These are phyloP conservation scores for Jaenimonas drosophilae DNA, from an alignment of 208 protist species.

Conservation along the genomic window DNA sequence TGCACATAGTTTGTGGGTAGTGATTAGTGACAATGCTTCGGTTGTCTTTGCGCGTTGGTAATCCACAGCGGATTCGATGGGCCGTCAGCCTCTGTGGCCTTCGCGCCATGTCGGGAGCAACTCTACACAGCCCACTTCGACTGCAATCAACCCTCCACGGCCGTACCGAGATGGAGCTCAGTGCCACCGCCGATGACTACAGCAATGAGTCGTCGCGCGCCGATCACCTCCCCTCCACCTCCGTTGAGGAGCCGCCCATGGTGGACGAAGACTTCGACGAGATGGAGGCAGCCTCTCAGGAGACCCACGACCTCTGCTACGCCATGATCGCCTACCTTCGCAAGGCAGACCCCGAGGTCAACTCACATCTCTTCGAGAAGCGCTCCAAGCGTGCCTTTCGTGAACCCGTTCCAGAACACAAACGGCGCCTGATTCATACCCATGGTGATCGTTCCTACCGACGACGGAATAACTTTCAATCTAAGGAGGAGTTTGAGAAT, in stretches of 20 bases:
- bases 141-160: too few relatives aligned
- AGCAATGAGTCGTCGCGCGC: background rate
- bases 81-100: too few relatives aligned
- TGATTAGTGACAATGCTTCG: too few relatives aligned
- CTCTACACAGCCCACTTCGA: too few relatives aligned
- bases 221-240: conserved; percentile 1
- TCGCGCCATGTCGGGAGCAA: too few relatives aligned
- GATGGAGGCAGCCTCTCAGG: conserved; percentile 83
- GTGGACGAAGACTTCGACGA: conserved; percentile 79
- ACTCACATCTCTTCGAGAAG: conserved; percentile 49
- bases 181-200: background rate
- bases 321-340: conserved; percentile 73
- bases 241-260: conserved; percentile 2
- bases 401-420: conserved; percentile 65
- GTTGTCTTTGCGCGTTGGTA: too few relatives aligned
- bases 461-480: conserved; percentile 52
- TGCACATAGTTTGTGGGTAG: too few relatives aligned
- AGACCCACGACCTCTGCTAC: conserved; percentile 82
- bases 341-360: conserved; percentile 46
- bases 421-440: conserved; percentile 59
- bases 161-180: too few relatives aligned
- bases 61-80: too few relatives aligned
- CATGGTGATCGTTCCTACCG: conserved; percentile 27
- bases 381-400: conserved; percentile 53
- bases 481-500: conserved; percentile 37